phyloP scores from a whole-genome alignment of 768 basidiomycete genomes.

The Leccinum incarnatum region DNA sequence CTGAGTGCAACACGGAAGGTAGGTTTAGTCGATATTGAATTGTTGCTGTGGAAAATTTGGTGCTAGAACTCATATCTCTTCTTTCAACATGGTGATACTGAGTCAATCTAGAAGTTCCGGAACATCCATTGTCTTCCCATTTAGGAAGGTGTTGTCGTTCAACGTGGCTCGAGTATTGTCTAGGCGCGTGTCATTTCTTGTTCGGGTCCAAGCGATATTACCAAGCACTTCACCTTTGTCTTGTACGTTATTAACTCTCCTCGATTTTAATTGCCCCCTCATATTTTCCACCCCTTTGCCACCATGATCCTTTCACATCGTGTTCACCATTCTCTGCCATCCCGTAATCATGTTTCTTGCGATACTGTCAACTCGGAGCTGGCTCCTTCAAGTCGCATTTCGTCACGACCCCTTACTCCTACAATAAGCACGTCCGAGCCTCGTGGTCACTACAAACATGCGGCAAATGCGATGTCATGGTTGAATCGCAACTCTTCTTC shows the following conservation, averaged over 20 bases:
- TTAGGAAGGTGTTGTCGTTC: constrained; percentile 29
- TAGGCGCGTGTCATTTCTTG: constrained; percentile 4
- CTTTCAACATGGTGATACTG: not conserved
- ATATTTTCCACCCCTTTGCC: not conserved
- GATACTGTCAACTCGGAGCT: constrained; percentile 23
- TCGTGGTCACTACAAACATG: constrained; percentile 33
- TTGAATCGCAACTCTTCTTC: constrained; percentile 38
- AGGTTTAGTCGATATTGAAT: constrained; percentile 47
- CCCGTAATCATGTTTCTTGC: constrained; percentile 2
- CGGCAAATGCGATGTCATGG: constrained; percentile 44
- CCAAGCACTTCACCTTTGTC: constrained; percentile 12
- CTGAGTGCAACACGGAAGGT: constrained; percentile 45
- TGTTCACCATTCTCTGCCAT: constrained; percentile 16
- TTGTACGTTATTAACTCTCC: constrained; percentile 8
- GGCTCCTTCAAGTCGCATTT: constrained; percentile 19
- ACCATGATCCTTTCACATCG: constrained; percentile 29
- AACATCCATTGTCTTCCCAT: constrained; percentile 20
- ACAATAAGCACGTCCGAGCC: constrained; percentile 28
- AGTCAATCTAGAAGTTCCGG: not conserved
- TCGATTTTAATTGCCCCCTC: not conserved
- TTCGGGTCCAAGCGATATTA: constrained; percentile 3
- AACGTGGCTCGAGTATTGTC: constrained; percentile 17
- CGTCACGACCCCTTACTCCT: constrained; percentile 23
- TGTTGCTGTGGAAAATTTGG: constrained; percentile 23
- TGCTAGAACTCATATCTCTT: not conserved